phyloP scores from a whole-genome alignment of 2,329 filamentous ascomycete species.

The Grosmannia serpens region DNA sequence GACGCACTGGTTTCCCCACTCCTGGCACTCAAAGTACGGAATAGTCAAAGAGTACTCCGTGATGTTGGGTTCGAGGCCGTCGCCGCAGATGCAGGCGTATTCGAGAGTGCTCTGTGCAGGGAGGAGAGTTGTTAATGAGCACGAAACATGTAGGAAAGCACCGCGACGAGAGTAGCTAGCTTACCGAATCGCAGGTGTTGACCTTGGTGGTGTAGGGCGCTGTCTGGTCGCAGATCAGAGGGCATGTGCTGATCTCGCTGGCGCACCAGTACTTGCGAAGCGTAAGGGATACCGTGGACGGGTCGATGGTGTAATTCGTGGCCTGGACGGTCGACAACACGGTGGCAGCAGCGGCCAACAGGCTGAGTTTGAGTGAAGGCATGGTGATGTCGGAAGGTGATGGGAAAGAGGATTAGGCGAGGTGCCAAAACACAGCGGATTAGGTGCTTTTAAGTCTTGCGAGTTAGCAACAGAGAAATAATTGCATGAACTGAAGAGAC shows the following conservation, averaged over 20 bases:
- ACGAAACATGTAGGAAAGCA: background rate
- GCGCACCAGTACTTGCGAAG: conserved; percentile 52
- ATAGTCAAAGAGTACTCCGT: conserved; percentile 69
- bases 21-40: conserved; percentile 64
- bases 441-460: background rate
- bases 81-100: conserved; percentile 63
- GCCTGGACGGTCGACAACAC: conserved; percentile 41
- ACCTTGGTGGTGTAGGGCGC: conserved; percentile 41
- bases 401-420: background rate
- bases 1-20: conserved; percentile 61
- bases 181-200: conserved; percentile 59
- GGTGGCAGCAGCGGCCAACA: conserved; percentile 43
- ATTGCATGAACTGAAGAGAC: background rate
- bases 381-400: conserved; percentile 23
- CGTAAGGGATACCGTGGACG: conserved; percentile 41
- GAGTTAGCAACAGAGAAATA: background rate
- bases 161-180: conserved; percentile 13
- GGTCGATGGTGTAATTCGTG: conserved; percentile 52
- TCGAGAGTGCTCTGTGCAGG: conserved; percentile 39
- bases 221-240: conserved; percentile 57
- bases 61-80: conserved; percentile 56
- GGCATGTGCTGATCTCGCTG: conserved; percentile 52
- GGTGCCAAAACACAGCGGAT: background rate
- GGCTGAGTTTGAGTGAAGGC: conserved; percentile 40
- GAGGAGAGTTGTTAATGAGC: background rate